Evolutionary conservation across 1,139 yeast genomes (phyloP).

Genomic region (Protomyces lactucae-debilis): DNA sequence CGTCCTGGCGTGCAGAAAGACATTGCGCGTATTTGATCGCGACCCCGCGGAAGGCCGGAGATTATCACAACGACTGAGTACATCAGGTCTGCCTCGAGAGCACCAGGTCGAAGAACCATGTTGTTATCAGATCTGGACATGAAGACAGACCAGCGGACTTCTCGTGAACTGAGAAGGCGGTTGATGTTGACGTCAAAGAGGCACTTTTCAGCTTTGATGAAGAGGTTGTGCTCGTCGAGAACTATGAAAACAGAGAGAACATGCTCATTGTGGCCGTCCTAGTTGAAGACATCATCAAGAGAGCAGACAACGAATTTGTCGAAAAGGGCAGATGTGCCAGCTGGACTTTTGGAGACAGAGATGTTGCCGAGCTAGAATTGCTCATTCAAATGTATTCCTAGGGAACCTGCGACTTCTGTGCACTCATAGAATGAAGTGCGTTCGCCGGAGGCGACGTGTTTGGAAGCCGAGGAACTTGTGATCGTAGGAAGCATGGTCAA

Average conservation of each 20-base stretch:
- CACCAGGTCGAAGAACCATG: conserved; percentile 1
- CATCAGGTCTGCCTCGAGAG: not conserved
- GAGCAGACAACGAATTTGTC: conserved; percentile 34
- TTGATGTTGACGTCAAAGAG: not conserved
- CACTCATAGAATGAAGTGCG: not conserved
- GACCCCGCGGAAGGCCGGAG: too few relatives aligned
- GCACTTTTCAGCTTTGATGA: not conserved
- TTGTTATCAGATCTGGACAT: not conserved
- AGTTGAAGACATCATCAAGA: conserved; percentile 38
- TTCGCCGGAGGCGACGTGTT: not conserved
- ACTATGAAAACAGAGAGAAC: not conserved
- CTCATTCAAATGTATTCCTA: not conserved
- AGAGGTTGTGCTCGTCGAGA: not conserved
- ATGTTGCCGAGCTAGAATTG: not conserved
- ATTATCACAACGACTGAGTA: not conserved
- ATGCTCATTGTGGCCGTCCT: conserved; percentile 34
- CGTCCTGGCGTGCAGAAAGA: too few relatives aligned
- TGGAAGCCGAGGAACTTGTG: not conserved
- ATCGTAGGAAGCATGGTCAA: too few relatives aligned
- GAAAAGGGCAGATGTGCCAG: not conserved
- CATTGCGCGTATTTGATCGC: too few relatives aligned
- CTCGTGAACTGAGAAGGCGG: not conserved
- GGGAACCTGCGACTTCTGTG: not conserved
- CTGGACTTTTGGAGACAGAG: not conserved
- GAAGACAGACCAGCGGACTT: conserved; percentile 2